Evolutionary conservation across 176 grass and related monocot genomes (phyloP).

Genomic region (Miscanthus lutarioriparius): DNA sequence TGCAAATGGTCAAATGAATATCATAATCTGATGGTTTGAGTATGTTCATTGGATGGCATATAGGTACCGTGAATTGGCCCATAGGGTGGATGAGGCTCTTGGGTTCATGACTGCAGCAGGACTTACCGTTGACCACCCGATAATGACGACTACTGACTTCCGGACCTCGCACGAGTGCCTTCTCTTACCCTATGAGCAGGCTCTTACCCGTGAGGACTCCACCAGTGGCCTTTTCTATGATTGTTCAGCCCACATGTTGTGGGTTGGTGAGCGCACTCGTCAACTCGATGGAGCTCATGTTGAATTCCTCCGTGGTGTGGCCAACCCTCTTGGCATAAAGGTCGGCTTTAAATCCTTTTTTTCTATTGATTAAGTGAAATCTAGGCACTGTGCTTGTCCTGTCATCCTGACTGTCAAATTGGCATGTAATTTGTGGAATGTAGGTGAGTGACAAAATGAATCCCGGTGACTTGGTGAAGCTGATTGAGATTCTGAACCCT

Average conservation of each 20-base stretch:
- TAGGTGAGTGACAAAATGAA: conserved; percentile 99
- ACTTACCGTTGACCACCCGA: conserved; percentile 81
- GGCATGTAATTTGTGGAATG: conserved; percentile 33
- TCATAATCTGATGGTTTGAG: conserved; percentile 10
- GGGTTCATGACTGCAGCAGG: conserved; percentile 97
- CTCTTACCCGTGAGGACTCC: conserved; percentile 92
- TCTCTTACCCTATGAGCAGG: conserved; percentile 90
- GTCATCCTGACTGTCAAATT: conserved; percentile 8
- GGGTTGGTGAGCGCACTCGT: conserved; percentile 97
- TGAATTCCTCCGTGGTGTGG: conserved; percentile 92
- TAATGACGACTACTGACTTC: conserved; percentile 98
- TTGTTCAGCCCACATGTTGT: conserved; percentile 94
- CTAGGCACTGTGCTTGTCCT: not conserved
- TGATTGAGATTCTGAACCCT: conserved; percentile 95
- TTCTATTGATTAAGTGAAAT: not conserved
- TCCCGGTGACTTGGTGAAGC: conserved; percentile 83
- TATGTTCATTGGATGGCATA: not conserved
- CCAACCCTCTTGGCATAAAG: conserved; percentile 98
- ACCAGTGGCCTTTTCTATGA: conserved; percentile 91
- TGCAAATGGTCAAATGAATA: not conserved
- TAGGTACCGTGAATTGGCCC: conserved; percentile 89
- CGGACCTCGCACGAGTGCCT: conserved; percentile 97
- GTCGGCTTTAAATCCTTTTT: conserved; percentile 22
- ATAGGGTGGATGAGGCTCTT: conserved; percentile 92
- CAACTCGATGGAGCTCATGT: conserved; percentile 96